These are phyloP conservation scores for Pichia insulana DNA, from an alignment of 805 yeast genomes.

Conservation along the genomic window DNA sequence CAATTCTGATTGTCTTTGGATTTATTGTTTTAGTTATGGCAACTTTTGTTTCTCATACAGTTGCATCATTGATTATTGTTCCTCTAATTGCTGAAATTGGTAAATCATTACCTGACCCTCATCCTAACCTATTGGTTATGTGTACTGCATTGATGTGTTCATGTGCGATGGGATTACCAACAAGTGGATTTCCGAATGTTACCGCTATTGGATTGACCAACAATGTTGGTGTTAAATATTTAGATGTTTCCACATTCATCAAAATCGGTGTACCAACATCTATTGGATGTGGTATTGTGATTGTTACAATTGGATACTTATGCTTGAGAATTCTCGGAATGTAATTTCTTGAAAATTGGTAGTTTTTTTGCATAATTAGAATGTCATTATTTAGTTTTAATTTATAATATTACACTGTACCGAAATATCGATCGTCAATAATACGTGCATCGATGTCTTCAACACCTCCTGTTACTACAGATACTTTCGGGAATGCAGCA, in stretches of 20 bases:
- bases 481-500: conserved; percentile 64
- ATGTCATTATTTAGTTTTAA: not conserved
- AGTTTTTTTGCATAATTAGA: not conserved
- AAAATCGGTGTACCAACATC: conserved; percentile 88
- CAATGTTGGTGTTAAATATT: conserved; percentile 82
- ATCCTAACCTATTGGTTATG: conserved; percentile 74
- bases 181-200: conserved; percentile 96
- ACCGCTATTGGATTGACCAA: conserved; percentile 94
- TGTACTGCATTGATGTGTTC: conserved; percentile 66
- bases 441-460: conserved; percentile 53
- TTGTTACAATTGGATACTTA: conserved; percentile 72
- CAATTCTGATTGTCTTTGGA: conserved; percentile 73
- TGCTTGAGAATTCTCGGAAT: conserved; percentile 54
- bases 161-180: conserved; percentile 95
- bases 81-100: conserved; percentile 91
- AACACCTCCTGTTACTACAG: conserved; percentile 60
- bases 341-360: conserved; percentile 17
- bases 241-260: conserved; percentile 80
- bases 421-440: conserved; percentile 71
- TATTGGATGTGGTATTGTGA: conserved; percentile 58
- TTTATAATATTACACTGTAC: conserved; percentile 34
- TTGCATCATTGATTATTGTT: conserved; percentile 86
- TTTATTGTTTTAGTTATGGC: conserved; percentile 75
- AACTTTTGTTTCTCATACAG: conserved; percentile 94
- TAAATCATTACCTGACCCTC: conserved; percentile 62